Evolutionary conservation across 2,329 filamentous ascomycete species (phyloP), one percentile per base, ranked within the genome.

Genomic region (Colletotrichum brevisporum): DNA sequence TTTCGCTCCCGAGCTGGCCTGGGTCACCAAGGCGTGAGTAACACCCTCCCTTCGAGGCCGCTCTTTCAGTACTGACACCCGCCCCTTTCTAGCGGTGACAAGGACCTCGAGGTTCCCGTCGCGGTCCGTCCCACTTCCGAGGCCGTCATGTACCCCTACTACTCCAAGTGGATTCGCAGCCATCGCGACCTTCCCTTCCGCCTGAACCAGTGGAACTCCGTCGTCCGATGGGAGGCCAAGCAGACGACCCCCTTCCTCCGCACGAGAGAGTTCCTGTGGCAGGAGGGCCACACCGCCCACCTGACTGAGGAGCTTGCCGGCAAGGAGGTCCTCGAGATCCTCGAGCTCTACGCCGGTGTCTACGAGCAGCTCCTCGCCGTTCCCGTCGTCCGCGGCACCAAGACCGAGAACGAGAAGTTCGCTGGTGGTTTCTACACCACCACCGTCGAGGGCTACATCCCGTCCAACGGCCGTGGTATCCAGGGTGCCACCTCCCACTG

Each of bases 391-490:
- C 94, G 95, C 77, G 96, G 96, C 51, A 87, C 87, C 76, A 99
- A 99, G 89, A 99, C 97, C 0, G 94, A 97, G 79, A 97, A 97
- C 77, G 96, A 99, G 84, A 97, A 97, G 84, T 99, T 99, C 75
- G 95, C 96, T 9, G 96, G 96, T 79, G 95, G 95, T 73, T 91
- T 95, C 83, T 99, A 97, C 85, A 98, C 96, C 55, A 97, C 95
- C 68, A 99, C 96, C 1, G 93, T 97, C 55, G 96, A 99, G 83
- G 96, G 94, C 41, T 99, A 97, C 81, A 98, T 99, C 74, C 95
- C 96, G 43, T 91, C 94, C 71, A 98, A 97, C 73, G 96, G 96
- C 26, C 92, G 96, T 78, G 96, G 96, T 80, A 98, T 99, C 70
- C 96, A 99, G 83, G 96, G 95, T 73, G 96, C 91, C 61, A 99